Percentiles rank a stretch among this genome's conserved stretches.
These are phyloP conservation scores for Helianthus tuberosus DNA, from an alignment of 129 eudicot species.

Conservation along the genomic window DNA sequence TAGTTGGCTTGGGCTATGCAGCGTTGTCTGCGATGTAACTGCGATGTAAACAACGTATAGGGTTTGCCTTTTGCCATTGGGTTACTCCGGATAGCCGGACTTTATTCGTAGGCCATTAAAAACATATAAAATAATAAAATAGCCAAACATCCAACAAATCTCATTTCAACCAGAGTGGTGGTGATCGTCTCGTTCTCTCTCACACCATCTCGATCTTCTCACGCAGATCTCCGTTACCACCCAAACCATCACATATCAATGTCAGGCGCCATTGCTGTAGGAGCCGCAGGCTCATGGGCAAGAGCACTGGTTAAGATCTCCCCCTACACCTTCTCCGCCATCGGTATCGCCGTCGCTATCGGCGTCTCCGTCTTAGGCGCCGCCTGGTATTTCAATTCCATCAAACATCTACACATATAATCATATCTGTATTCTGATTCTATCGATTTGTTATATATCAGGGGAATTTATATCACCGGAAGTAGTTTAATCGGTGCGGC, in stretches of 20 bases:
- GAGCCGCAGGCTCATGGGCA: slow-evolving; percentile 68
- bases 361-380: slow-evolving; percentile 88
- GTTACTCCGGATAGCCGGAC: too few species aligned
- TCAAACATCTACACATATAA: neutral
- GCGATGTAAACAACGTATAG: too few species aligned
- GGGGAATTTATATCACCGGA: slow-evolving; percentile 91
- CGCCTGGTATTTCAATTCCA: slow-evolving; percentile 51
- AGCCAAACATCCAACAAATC: neutral
- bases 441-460: slow-evolving; percentile 4
- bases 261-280: slow-evolving; percentile 43
- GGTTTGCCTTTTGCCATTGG: too few species aligned
- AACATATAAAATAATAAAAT: too few species aligned
- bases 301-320: slow-evolving; percentile 70
- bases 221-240: neutral
- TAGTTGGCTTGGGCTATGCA: too few species aligned
- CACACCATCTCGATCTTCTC: neutral
- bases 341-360: slow-evolving; percentile 74
- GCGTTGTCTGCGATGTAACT: too few species aligned
- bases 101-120: too few species aligned
- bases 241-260: slow-evolving; percentile 6
- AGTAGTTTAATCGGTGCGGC: slow-evolving; percentile 98
- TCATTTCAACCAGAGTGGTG: neutral
- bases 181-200: slow-evolving; percentile 11
- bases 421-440: neutral
- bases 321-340: slow-evolving; percentile 80